phyloP scores from a whole-genome alignment of 129 eudicot species.

The Erigeron canadensis region DNA sequence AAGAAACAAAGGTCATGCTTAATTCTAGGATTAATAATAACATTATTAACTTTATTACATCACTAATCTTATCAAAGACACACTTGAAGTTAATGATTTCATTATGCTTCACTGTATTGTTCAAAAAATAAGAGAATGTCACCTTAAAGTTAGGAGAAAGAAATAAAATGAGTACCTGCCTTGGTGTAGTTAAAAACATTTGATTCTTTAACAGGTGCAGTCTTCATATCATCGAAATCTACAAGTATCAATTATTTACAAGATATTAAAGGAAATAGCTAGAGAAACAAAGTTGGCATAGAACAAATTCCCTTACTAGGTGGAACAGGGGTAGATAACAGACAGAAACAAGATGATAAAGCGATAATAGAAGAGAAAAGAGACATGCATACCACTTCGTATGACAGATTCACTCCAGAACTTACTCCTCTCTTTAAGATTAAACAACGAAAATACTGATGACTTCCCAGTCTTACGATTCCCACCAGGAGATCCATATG shows the following conservation, averaged over 20 bases:
- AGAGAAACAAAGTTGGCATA: not conserved
- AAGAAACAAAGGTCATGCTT: slow-evolving; percentile 17
- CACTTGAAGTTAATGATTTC: not conserved
- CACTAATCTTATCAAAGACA: slow-evolving; percentile 7
- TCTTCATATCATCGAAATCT: slow-evolving; percentile 81
- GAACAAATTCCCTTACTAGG: slow-evolving; percentile 2
- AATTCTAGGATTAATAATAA: slow-evolving; percentile 10
- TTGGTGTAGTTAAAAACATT: slow-evolving; percentile 67
- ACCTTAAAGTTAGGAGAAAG: slow-evolving; percentile 9
- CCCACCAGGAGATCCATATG: slow-evolving; percentile 57
- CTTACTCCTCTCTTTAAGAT: slow-evolving; percentile 86
- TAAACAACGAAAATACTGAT: slow-evolving; percentile 87
- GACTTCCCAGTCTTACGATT: slow-evolving; percentile 59
- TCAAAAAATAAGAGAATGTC: slow-evolving; percentile 8
- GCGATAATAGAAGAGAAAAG: slow-evolving; percentile 2
- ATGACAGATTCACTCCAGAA: slow-evolving; percentile 95
- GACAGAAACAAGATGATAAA: not conserved
- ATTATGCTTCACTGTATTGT: not conserved
- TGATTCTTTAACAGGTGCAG: slow-evolving; percentile 49
- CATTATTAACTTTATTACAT: not conserved
- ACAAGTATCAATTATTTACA: slow-evolving; percentile 27
- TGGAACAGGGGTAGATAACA: slow-evolving; percentile 2
- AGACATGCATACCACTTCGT: slow-evolving; percentile 58
- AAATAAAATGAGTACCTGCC: slow-evolving; percentile 75
- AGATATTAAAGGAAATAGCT: slow-evolving; percentile 4